A percentile compares a stretch with the other conserved stretches of the same genome.
Conservation (phyloP, 1,284 basidiomycete genomes). For the Malassezia equina region DNA sequence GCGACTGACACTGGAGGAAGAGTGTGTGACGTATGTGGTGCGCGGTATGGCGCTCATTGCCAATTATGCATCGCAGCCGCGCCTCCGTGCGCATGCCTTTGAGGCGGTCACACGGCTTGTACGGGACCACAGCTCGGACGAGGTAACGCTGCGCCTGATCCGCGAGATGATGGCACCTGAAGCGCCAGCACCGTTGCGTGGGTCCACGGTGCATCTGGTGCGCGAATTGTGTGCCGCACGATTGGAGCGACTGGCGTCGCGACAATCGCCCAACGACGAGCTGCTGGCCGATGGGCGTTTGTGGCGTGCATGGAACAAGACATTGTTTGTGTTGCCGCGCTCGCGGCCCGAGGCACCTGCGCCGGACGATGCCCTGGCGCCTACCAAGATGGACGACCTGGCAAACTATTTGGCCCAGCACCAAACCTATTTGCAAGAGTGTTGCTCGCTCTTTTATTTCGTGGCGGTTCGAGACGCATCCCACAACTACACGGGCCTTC, state of each 20-base stretch:
- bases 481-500: constrained; percentile 9
- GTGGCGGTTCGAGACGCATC: constrained; percentile 5
- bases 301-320: constrained; percentile 6
- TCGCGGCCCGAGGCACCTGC: not conserved
- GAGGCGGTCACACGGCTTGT: not conserved
- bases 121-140: constrained; percentile 2
- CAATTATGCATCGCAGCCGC: not conserved
- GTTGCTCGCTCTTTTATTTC: constrained; percentile 16
- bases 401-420: constrained; percentile 2
- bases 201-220: constrained; percentile 7
- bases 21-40: not conserved
- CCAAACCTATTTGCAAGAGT: constrained; percentile 12
- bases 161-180: constrained; percentile 6
- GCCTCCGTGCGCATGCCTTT: constrained; percentile 5
- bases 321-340: constrained; percentile 4
- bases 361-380: not conserved
- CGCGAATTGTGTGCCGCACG: constrained; percentile 1
- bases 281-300: constrained; percentile 7
- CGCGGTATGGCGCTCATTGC: constrained; percentile 8
- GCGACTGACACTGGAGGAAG: not conserved
- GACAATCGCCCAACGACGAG: not conserved
- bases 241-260: not conserved
- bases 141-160: not conserved
- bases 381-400: not conserved
- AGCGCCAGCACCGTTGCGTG: constrained; percentile 7